These are phyloP conservation scores for Epichloe gansuensis DNA, from an alignment of 2,329 filamentous ascomycete species.

Conservation along the genomic window DNA sequence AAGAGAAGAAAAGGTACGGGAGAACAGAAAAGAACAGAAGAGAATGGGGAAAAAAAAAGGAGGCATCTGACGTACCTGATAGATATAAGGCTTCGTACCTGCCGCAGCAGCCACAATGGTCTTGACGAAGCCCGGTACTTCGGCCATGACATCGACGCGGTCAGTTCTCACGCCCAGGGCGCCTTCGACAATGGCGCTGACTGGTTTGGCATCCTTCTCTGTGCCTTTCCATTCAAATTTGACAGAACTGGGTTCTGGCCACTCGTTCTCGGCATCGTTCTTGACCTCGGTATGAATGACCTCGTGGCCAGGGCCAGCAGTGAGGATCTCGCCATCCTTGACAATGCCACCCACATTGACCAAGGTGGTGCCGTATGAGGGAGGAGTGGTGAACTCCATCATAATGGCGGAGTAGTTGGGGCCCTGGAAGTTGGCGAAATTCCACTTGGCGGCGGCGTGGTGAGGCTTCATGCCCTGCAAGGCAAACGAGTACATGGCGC, in stretches of 20 bases:
- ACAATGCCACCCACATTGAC: constrained; percentile 75
- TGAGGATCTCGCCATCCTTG: constrained; percentile 68
- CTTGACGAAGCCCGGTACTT: constrained; percentile 93
- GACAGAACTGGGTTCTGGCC: constrained; percentile 71
- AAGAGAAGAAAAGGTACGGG: no score
- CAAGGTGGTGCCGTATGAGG: constrained; percentile 75
- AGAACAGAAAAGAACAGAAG: no score
- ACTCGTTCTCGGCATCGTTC: constrained; percentile 66
- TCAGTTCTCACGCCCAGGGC: constrained; percentile 58
- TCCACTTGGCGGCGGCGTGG: constrained; percentile 85
- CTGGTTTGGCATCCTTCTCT: constrained; percentile 59
- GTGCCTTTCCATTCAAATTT: constrained; percentile 70
- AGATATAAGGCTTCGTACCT: constrained; percentile 94
- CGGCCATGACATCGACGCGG: constrained; percentile 82
- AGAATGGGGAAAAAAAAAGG: no score
- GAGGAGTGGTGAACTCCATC: constrained; percentile 94
- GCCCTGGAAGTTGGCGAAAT: constrained; percentile 84
- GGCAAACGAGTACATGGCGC: constrained; percentile 68
- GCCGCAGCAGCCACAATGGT: constrained; percentile 76
- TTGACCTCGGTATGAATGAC: constrained; percentile 57
- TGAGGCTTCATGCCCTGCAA: constrained; percentile 99
- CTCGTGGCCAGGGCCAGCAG: constrained; percentile 52
- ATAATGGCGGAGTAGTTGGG: constrained; percentile 75
- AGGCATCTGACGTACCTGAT: constrained; percentile 51
- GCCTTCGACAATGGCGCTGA: constrained; percentile 58